Base-by-base conservation (phyloP, 768 basidiomycete species). In the Termitomyces titanicus region DNA sequence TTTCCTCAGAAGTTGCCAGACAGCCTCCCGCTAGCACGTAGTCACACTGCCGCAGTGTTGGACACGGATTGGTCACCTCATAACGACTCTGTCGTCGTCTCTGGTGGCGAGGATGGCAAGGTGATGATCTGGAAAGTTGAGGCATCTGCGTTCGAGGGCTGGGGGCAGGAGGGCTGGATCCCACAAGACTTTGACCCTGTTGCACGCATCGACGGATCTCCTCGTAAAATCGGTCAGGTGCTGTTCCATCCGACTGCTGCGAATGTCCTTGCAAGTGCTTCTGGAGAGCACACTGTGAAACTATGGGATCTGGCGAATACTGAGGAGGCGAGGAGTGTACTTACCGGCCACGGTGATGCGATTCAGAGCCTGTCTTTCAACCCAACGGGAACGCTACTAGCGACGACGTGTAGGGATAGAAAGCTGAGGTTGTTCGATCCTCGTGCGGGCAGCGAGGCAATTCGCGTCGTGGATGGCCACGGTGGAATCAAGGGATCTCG, bases 21-120 rank as follows among this genome's bases (percentile, higher is more conserved):
- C 67, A 84, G 88, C 59, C 78, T 98, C 38, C 97, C 97, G 1
- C 81, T 98, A 53, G 93, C 92, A 17, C 86, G 96, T 53, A 90
- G 88, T 29, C 89, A 92, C 70, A 86, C 87, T 1, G 89, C 85
- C 2, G 76, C 89, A 24, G 89, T 93, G 29, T 88, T 98, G 35
- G 96, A 98, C 72, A 98, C 96, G 0, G 92, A 90, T 66, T 98
- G 94, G 94, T 92, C 90, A 0, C 95, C 94, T 0, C 93, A 96
- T 69, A 87, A 94, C 65, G 96, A 98, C 72, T 76, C 81, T 6
- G 77, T 96, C 64, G 89, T 97, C 61, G 96, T 90, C 2, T 95
- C 93, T 0, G 92, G 82, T 15, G 94, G 89, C 46, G 96, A 99
- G 70, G 97, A 99, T 68, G 94, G 95, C 40, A 94, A 95, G 65